Percentiles rank a stretch among this genome's conserved stretches.
Evolutionary conservation across 208 protist genomes (phyloP).

Genomic region (Wallacemonas collosoma): DNA sequence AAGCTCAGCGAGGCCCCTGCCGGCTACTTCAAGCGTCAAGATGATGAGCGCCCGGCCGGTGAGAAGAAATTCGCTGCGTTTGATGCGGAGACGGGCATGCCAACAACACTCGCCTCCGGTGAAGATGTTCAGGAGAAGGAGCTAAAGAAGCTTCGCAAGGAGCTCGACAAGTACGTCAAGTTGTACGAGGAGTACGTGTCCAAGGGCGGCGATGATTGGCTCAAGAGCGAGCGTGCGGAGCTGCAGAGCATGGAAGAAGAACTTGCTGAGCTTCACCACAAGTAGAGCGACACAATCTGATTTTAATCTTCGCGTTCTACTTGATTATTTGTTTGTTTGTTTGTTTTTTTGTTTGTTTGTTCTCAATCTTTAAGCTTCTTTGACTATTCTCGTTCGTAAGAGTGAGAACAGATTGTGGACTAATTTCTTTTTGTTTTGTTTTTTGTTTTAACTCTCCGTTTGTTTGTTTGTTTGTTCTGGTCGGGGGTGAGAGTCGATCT

Average conservation of each 20-base stretch:
- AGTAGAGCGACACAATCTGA: neutral
- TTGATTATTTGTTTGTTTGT: slow-evolving; percentile 7
- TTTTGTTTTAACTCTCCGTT: slow-evolving; percentile 4
- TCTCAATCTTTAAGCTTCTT: neutral
- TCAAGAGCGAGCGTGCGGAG: slow-evolving; percentile 53
- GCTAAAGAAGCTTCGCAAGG: slow-evolving; percentile 70
- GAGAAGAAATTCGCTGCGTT: slow-evolving; percentile 50
- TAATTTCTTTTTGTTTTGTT: slow-evolving; percentile 16
- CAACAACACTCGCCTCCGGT: slow-evolving; percentile 36
- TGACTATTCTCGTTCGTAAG: too few species aligned
- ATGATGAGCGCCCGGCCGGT: slow-evolving; percentile 25
- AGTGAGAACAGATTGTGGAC: too few species aligned
- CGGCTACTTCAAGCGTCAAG: slow-evolving; percentile 44
- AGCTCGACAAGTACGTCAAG: slow-evolving; percentile 73
- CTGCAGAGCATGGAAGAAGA: slow-evolving; percentile 35
- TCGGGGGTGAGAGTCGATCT: too few species aligned
- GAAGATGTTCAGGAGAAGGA: slow-evolving; percentile 65
- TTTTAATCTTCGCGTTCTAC: too few species aligned
- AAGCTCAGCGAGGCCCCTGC: slow-evolving; percentile 42
- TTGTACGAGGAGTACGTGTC: slow-evolving; percentile 57
- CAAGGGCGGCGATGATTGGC: slow-evolving; percentile 64
- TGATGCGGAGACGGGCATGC: slow-evolving; percentile 56
- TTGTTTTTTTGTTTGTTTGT: neutral
- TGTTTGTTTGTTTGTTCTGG: neutral
- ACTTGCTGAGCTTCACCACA: slow-evolving; percentile 20